Conservation (phyloP, 169 alveolate genomes). For the Theileria parva region DNA sequence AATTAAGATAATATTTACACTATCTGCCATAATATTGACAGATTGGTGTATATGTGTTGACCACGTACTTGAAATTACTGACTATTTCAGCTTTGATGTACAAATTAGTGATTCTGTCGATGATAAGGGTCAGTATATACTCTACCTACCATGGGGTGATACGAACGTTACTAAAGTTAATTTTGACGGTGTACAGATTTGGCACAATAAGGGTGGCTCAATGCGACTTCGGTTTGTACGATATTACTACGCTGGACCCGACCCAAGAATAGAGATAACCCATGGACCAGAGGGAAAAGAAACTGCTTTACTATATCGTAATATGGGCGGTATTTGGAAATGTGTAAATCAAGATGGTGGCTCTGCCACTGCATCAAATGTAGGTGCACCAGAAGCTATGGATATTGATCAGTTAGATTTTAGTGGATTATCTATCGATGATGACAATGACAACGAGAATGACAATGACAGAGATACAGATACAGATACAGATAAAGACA, state of each 20-base stretch:
- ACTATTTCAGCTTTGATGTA: too few species aligned
- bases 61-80: neutral
- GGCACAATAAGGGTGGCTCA: neutral
- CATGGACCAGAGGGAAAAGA: neutral
- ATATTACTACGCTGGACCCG: neutral
- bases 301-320: too few species aligned
- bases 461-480: too few species aligned
- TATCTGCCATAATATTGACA: neutral
- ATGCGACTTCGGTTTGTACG: neutral
- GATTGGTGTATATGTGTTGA: neutral
- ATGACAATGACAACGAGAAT: too few species aligned
- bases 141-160: neutral
- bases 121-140: neutral
- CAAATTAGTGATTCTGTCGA: neutral
- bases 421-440: too few species aligned
- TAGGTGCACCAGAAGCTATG: too few species aligned
- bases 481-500: too few species aligned
- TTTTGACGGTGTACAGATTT: neutral
- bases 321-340: too few species aligned
- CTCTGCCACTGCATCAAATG: too few species aligned
- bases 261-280: neutral
- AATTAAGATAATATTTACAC: too few species aligned
- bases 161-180: neutral
- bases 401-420: too few species aligned
- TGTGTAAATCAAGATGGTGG: too few species aligned